Percentiles rank a stretch among this genome's conserved stretches.
Evolutionary conservation across 495 filamentous ascomycete genomes (phyloP).

Genomic region (Neurospora terricola): DNA sequence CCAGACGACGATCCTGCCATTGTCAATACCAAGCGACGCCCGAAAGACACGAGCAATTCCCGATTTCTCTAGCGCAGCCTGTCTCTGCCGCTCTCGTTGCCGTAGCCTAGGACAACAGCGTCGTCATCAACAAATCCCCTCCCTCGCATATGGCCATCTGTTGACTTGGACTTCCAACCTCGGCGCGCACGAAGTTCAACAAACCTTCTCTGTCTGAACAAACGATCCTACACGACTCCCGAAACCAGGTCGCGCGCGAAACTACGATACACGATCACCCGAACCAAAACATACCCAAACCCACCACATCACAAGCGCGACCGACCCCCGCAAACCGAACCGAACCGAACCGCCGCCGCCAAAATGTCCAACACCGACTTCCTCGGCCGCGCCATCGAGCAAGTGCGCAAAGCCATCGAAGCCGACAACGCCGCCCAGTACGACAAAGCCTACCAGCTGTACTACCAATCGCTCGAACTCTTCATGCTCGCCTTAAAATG

Average conservation of each 20-base stretch:
- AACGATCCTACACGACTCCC: not conserved
- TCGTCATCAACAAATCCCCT: not conserved
- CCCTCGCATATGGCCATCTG: not conserved
- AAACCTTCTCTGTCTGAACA: not conserved
- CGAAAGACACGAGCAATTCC: not conserved
- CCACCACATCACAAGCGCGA: not conserved
- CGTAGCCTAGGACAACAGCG: not conserved
- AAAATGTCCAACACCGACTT: conserved; percentile 96
- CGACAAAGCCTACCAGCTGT: conserved; percentile 88
- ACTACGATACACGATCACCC: too few species aligned
- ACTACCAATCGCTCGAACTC: conserved; percentile 87
- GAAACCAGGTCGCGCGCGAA: too few species aligned
- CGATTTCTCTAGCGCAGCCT: not conserved
- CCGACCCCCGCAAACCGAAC: not conserved
- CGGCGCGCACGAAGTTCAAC: not conserved
- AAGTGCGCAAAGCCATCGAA: conserved; percentile 95
- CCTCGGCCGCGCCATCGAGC: conserved; percentile 85
- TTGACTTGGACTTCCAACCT: not conserved
- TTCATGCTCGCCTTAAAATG: conserved; percentile 97
- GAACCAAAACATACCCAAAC: not conserved
- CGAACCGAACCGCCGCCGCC: not conserved
- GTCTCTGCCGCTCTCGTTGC: not conserved
- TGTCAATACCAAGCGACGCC: not conserved
- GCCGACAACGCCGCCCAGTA: conserved; percentile 92
- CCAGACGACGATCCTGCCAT: not conserved